These are phyloP conservation scores for Decorospora gaudefroyi DNA, from an alignment of 2,329 filamentous ascomycete species.

Conservation along the genomic window DNA sequence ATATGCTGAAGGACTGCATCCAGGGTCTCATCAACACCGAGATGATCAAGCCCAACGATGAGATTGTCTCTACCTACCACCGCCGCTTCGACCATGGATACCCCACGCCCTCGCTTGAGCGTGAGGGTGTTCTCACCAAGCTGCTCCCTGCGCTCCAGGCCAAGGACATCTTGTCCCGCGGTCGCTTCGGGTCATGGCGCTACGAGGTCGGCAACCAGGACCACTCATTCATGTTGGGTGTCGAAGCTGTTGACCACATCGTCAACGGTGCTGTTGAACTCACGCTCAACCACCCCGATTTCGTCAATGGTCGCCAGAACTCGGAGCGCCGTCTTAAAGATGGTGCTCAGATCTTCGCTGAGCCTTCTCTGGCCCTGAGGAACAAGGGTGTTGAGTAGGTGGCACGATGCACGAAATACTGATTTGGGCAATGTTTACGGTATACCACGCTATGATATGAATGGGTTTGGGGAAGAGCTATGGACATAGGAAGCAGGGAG, in stretches of 20 bases:
- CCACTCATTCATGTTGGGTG: slow-evolving; percentile 96
- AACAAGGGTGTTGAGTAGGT: slow-evolving; percentile 29
- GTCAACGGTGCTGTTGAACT: slow-evolving; percentile 87
- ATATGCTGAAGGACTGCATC: slow-evolving; percentile 86
- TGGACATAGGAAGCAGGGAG: slow-evolving; percentile 9
- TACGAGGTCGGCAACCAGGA: slow-evolving; percentile 98
- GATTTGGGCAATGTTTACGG: slow-evolving; percentile 14
- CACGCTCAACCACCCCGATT: slow-evolving; percentile 95
- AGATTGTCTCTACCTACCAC: slow-evolving; percentile 98
- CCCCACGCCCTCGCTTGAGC: slow-evolving; percentile 91
- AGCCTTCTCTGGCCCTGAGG: slow-evolving; percentile 44
- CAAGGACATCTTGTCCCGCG: slow-evolving; percentile 90
- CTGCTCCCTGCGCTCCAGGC: slow-evolving; percentile 90
- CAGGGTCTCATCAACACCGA: slow-evolving; percentile 97
- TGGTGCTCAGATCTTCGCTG: slow-evolving; percentile 61
- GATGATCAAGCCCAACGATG: slow-evolving; percentile 87
- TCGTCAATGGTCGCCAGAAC: slow-evolving; percentile 81
- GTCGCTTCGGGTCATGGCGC: slow-evolving; percentile 96
- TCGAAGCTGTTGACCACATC: slow-evolving; percentile 89
- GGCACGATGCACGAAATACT: slow-evolving; percentile 14
- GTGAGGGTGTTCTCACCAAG: slow-evolving; percentile 90
- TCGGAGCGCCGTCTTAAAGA: slow-evolving; percentile 65
- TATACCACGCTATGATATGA: slow-evolving; percentile 23
- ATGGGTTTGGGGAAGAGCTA: slow-evolving; percentile 1
- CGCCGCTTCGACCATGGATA: slow-evolving; percentile 98